These are phyloP conservation scores for Erucastrum elatum DNA, from an alignment of 345 rosid genomes.

Conservation along the genomic window DNA sequence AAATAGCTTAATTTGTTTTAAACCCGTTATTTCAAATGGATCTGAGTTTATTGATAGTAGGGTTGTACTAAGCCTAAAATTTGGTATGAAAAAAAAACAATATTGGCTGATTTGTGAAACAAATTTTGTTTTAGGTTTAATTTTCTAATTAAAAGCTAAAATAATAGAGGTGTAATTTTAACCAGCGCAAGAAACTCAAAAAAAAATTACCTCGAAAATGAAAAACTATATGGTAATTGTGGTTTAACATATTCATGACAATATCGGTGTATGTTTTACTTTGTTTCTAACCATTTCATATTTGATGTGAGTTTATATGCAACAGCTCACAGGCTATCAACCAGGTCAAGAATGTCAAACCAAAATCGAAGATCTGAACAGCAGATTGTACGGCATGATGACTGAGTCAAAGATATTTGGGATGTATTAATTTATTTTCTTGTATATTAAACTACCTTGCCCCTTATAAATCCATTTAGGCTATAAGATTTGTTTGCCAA, in stretches of 20 bases:
- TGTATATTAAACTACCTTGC: neutral
- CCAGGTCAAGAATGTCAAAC: neutral
- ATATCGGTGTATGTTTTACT: too few species aligned
- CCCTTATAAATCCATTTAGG: neutral
- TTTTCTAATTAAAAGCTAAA: too few species aligned
- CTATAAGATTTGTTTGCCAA: neutral
- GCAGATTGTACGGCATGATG: neutral
- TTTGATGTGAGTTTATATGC: neutral
- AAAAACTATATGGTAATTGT: too few species aligned
- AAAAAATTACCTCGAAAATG: too few species aligned
- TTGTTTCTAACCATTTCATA: too few species aligned
- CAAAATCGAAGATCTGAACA: neutral
- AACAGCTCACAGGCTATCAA: neutral
- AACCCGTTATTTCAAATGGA: neutral
- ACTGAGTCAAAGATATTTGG: conserved; percentile 8
- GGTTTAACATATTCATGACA: too few species aligned
- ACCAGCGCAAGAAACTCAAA: too few species aligned
- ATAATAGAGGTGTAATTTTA: too few species aligned
- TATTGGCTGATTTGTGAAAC: too few species aligned
- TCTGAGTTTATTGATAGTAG: neutral
- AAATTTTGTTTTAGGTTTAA: too few species aligned
- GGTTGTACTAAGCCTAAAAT: too few species aligned
- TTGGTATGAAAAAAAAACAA: too few species aligned
- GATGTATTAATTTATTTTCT: neutral
- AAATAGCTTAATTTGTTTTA: neutral